phyloP scores from a whole-genome alignment of 495 filamentous ascomycete species.

The Daldinia childiae region DNA sequence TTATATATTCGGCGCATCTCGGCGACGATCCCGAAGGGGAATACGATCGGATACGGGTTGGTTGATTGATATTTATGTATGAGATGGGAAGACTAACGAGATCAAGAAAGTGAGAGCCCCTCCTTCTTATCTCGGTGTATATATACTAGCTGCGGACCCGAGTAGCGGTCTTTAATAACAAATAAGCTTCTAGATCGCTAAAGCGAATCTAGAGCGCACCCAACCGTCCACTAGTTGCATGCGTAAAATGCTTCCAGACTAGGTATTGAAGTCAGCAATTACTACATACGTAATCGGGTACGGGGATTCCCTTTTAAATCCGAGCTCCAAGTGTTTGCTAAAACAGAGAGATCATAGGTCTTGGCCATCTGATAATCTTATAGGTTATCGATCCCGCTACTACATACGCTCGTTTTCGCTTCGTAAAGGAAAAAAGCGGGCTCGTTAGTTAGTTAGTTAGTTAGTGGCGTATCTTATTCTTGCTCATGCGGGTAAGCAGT shows the following conservation, averaged over 20 bases:
- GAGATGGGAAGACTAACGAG: not conserved
- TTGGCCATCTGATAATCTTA: not conserved
- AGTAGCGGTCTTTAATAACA: not conserved
- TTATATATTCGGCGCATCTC: not conserved
- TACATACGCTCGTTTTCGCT: too few species aligned
- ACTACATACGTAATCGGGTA: not conserved
- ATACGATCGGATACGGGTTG: not conserved
- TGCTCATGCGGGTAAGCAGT: not conserved
- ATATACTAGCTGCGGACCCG: not conserved
- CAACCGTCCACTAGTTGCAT: not conserved
- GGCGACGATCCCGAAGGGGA: not conserved
- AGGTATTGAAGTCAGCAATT: not conserved
- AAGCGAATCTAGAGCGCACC: not conserved
- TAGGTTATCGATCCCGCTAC: constrained; percentile 4
- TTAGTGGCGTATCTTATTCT: not conserved
- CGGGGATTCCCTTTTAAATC: not conserved
- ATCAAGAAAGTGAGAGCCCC: not conserved
- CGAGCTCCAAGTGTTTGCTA: not conserved
- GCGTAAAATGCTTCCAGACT: not conserved
- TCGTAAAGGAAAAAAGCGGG: not conserved
- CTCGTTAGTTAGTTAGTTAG: not conserved
- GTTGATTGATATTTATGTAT: not conserved
- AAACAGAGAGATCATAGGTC: not conserved
- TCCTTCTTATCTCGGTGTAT: constrained; percentile 8
- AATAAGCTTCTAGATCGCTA: constrained; percentile 1